Percentiles rank a stretch among this genome's conserved stretches.
Conservation (phyloP, 2,329 filamentous ascomycete species). For the Magnaporthales sp. region DNA sequence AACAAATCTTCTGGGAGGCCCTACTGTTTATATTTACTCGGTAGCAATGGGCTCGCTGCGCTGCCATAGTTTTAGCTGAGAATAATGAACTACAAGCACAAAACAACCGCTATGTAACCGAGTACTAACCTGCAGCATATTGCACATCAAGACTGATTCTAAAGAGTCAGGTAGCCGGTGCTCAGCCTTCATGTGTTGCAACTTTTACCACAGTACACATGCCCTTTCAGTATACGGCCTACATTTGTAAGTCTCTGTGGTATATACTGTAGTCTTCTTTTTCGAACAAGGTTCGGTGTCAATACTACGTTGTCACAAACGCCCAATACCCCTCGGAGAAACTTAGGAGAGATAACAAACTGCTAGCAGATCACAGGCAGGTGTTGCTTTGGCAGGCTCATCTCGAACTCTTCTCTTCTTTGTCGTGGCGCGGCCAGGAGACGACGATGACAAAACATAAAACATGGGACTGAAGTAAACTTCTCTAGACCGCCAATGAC, state of each 20-base stretch:
- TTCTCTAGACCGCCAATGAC: background rate
- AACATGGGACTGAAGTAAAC: background rate
- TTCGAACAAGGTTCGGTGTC: background rate
- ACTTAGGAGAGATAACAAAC: background rate
- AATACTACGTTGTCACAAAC: background rate
- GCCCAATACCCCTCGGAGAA: background rate
- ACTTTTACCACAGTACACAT: background rate
- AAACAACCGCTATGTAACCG: background rate
- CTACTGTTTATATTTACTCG: too few relatives aligned
- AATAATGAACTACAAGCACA: background rate
- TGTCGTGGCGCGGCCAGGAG: too few relatives aligned
- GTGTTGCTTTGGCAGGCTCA: background rate
- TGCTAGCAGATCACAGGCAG: background rate
- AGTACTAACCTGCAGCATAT: background rate
- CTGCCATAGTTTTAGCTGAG: background rate
- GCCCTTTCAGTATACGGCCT: background rate
- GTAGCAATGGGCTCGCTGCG: background rate
- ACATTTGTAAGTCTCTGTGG: background rate
- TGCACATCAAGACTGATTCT: too few relatives aligned
- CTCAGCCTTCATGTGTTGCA: background rate
- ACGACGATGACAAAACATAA: background rate
- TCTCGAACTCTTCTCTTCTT: too few relatives aligned
- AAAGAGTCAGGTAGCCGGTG: background rate
- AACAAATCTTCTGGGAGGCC: too few relatives aligned
- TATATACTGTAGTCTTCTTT: background rate